Base-by-base conservation (phyloP, 2,329 filamentous ascomycete genomes). In the Calonectria pseudoreteaudii region DNA sequence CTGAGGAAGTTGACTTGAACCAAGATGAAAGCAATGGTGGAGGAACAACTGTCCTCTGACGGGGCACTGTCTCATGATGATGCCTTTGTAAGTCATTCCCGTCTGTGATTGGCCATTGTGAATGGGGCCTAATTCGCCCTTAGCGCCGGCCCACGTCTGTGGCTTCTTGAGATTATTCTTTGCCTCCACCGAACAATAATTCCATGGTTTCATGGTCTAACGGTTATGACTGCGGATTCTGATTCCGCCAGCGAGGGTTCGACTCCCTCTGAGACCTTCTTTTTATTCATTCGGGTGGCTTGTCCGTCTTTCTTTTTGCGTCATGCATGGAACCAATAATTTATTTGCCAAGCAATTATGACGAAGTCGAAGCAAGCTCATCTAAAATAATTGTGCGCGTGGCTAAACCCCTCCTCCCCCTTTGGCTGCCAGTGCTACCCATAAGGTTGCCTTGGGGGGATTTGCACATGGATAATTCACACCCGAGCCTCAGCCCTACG, bases 211-310 rank as follows among this genome's bases (percentile, higher is more conserved):
- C 71, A 50, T 73, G 71, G 71, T 73, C 71, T 73, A 73, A 73
- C 71, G 71, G 71, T 66, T 70, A 73, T 73, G 71, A 73, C 71
- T 73, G 71, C 71, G 71, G 71, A 73, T 73, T 73, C 71, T 73
- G 71, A 73, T 73, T 73, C 71, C 71, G 71, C 71, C 71, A 73
- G 71, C 71, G 71, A 73, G 71, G 71, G 71, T 73, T 73, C 71
- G 71, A 73, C 71, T 73, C 71, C 71, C 71, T 62, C 71, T 50
- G 71, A 69, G 71, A 73, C 71, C 71, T 73, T 23, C 30, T 66
- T 66, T 70, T 70, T 56, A 49, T 14, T 3, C 3, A n/a, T 28
- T 23, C 31, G 20, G 5, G 3, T 6, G 16, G n/a, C 8, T 49
- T 38, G 41, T 13, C 2, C 23, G 2, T 1, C 18, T 62, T 28